These are phyloP conservation scores for Lachnellula hyalina DNA, from an alignment of 2,329 filamentous ascomycete species.

Conservation along the genomic window DNA sequence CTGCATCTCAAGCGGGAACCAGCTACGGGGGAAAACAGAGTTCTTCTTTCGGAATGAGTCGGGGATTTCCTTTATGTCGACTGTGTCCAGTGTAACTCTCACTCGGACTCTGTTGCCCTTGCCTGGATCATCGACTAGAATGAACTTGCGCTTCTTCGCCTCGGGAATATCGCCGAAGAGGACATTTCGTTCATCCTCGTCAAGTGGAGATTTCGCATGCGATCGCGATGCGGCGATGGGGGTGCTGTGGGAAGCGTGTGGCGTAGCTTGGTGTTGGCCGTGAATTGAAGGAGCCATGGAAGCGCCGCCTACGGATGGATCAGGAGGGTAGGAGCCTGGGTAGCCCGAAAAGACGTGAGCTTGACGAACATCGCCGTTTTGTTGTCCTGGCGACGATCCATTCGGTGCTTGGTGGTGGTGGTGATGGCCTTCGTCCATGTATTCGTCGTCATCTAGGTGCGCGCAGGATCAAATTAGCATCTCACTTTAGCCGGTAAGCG, in stretches of 20 bases:
- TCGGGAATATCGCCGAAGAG: constrained; percentile 87
- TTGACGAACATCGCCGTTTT: constrained; percentile 63
- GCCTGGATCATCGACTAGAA: constrained; percentile 85
- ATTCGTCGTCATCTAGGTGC: constrained; percentile 53
- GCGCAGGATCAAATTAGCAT: constrained; percentile 29
- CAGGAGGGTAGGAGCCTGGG: constrained; percentile 55
- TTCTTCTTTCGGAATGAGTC: constrained; percentile 90
- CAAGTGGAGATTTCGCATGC: constrained; percentile 29
- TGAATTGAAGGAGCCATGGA: constrained; percentile 63
- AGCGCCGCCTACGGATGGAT: constrained; percentile 48
- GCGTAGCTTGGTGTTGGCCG: constrained; percentile 12
- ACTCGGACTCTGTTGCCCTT: constrained; percentile 78
- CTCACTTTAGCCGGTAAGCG: constrained; percentile 28
- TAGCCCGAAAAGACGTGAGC: constrained; percentile 71
- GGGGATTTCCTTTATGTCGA: constrained; percentile 92
- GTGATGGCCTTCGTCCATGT: constrained; percentile 59
- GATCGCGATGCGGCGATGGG: constrained; percentile 31
- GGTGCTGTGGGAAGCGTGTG: constrained; percentile 42
- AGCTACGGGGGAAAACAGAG: constrained; percentile 85
- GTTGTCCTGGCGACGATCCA: constrained; percentile 39
- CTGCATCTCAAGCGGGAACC: constrained; percentile 91
- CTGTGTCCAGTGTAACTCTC: constrained; percentile 85
- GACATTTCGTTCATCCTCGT: constrained; percentile 51
- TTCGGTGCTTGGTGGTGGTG: constrained; percentile 60
- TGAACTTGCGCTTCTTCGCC: constrained; percentile 91